Evolutionary conservation across 2,329 filamentous ascomycete genomes (phyloP).

Genomic region (Periconia macrospinosa): DNA sequence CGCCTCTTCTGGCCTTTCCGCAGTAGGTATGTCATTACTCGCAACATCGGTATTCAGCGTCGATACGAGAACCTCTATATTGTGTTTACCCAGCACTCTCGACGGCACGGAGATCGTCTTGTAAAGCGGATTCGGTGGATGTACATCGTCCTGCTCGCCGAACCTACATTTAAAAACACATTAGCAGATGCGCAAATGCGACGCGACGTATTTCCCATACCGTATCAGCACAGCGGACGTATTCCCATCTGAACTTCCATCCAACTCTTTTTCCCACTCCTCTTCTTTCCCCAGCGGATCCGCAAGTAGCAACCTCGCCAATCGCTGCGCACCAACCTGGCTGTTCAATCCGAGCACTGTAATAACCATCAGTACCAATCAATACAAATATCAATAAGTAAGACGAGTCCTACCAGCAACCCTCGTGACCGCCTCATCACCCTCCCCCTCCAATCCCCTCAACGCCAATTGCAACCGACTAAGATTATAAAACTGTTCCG

Average conservation of each 20-base stretch:
- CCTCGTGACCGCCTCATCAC: conserved; percentile 52
- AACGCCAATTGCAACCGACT: conserved; percentile 72
- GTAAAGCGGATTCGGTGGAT: conserved; percentile 55
- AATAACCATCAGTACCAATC: conserved; percentile 15
- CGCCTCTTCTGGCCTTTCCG: conserved; percentile 59
- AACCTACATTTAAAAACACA: conserved; percentile 49
- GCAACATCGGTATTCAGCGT: conserved; percentile 52
- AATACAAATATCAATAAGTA: conserved; percentile 13
- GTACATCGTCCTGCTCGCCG: conserved; percentile 53
- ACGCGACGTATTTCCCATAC: conserved; percentile 22
- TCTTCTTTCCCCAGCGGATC: conserved; percentile 48
- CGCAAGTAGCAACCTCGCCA: conserved; percentile 64
- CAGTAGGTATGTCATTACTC: conserved; percentile 27
- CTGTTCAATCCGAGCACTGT: conserved; percentile 55
- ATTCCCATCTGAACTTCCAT: conserved; percentile 38
- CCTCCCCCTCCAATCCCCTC: conserved; percentile 60
- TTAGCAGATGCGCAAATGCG: conserved; percentile 12
- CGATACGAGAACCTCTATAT: conserved; percentile 65
- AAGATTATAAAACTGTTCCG: conserved; percentile 66
- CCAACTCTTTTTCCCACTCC: conserved; percentile 48
- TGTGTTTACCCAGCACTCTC: conserved; percentile 61
- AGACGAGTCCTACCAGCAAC: conserved; percentile 53
- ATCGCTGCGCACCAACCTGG: conserved; percentile 59
- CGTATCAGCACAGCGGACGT: conserved; percentile 46
- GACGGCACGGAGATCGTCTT: conserved; percentile 66